Percentiles rank a stretch among this genome's conserved stretches.
Conservation (phyloP, 2,329 filamentous ascomycete genomes). For the Alternaria conjuncta region DNA sequence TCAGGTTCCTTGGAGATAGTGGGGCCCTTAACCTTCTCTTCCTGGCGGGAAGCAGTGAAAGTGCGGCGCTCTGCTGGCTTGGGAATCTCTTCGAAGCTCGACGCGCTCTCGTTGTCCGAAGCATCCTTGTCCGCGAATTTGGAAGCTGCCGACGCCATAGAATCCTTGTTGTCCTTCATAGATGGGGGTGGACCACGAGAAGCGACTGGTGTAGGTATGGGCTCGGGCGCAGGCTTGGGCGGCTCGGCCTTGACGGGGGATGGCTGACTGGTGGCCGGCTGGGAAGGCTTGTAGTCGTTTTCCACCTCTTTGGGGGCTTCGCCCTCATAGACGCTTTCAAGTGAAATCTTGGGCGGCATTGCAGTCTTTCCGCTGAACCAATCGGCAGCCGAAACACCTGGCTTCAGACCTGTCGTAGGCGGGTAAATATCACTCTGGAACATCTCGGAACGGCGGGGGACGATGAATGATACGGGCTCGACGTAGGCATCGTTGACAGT, state of each 20-base stretch:
- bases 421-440: slow-evolving; percentile 99
- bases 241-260: slow-evolving; percentile 62
- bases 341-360: slow-evolving; percentile 87
- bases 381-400: slow-evolving; percentile 78
- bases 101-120: slow-evolving; percentile 68
- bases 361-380: slow-evolving; percentile 88
- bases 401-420: slow-evolving; percentile 78
- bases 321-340: slow-evolving; percentile 91
- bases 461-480: slow-evolving; percentile 96
- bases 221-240: slow-evolving; percentile 51
- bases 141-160: slow-evolving; percentile 82
- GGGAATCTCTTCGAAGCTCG: slow-evolving; percentile 85
- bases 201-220: slow-evolving; percentile 57
- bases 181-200: slow-evolving; percentile 66
- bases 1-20: slow-evolving; percentile 50
- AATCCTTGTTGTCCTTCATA: slow-evolving; percentile 84
- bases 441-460: slow-evolving; percentile 88
- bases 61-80: slow-evolving; percentile 72
- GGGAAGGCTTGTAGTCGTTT: slow-evolving; percentile 68
- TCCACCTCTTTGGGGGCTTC: slow-evolving; percentile 78
- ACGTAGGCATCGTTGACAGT: slow-evolving; percentile 94
- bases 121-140: slow-evolving; percentile 82
- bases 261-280: slow-evolving; percentile 43
- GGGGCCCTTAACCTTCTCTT: slow-evolving; percentile 49
- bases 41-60: slow-evolving; percentile 43